Percentiles rank a stretch among this genome's conserved stretches.
Conservation (phyloP, 352 stramenopile genomes). For the Pythium aphanidermatum region DNA sequence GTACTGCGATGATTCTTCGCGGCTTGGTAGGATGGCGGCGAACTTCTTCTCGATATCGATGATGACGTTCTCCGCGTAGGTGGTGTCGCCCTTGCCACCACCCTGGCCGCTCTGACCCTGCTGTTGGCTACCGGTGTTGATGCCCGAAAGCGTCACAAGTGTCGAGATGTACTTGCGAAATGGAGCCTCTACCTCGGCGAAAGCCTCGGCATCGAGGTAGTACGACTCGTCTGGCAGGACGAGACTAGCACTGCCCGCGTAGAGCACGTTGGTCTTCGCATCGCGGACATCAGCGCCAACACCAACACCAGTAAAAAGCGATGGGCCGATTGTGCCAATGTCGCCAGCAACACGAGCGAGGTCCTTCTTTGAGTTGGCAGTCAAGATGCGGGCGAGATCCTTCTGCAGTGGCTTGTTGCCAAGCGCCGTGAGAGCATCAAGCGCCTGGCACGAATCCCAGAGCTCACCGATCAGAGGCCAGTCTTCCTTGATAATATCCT, state of each 20-base stretch:
- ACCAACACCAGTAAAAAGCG: conserved; percentile 62
- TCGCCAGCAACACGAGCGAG: conserved; percentile 18
- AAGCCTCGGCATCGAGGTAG: conserved; percentile 63
- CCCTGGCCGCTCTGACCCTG: conserved; percentile 2
- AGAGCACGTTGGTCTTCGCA: conserved; percentile 53
- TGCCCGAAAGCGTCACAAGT: conserved; percentile 27
- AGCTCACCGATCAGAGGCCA: conserved; percentile 26
- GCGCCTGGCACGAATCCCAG: conserved; percentile 14
- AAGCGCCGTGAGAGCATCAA: not conserved
- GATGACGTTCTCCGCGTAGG: conserved; percentile 22
- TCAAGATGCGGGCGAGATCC: not conserved
- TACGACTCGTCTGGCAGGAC: conserved; percentile 86
- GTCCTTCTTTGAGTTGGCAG: conserved; percentile 6
- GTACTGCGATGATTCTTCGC: conserved; percentile 72
- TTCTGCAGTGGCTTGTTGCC: conserved; percentile 12
- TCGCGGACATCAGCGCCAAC: conserved; percentile 63
- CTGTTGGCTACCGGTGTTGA: not conserved
- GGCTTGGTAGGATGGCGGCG: conserved; percentile 55
- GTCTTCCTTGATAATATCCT: conserved; percentile 20
- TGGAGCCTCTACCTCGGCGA: conserved; percentile 25
- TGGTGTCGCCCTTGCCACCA: not conserved
- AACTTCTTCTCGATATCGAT: conserved; percentile 64
- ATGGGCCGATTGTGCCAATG: conserved; percentile 19
- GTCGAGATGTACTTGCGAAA: conserved; percentile 32
- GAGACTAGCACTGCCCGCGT: conserved; percentile 61